Percentiles rank a stretch among this genome's conserved stretches.
These are phyloP conservation scores for Adansonia digitata DNA, from an alignment of 345 rosid species.

Conservation along the genomic window DNA sequence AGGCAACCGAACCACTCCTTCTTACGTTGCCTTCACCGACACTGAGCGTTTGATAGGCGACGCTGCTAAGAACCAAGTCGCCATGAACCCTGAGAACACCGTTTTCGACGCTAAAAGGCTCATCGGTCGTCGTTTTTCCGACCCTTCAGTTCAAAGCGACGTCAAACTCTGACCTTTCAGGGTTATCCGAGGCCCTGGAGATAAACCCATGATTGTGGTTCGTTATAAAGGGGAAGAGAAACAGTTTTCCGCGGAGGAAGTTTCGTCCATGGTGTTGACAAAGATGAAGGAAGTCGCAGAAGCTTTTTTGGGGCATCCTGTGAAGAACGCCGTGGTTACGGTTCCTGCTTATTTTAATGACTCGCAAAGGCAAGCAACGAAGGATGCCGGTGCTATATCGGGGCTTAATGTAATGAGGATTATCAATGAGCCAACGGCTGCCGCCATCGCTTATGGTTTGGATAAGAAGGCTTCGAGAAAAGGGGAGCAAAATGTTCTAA, in stretches of 20 bases:
- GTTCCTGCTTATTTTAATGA: too few species aligned
- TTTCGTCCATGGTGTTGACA: slow-evolving; percentile 19
- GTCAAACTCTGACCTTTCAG: slow-evolving; percentile 26
- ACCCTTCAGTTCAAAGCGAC: slow-evolving; percentile 24
- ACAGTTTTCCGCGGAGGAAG: slow-evolving; percentile 15
- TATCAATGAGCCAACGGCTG: too few species aligned
- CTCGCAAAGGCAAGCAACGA: too few species aligned
- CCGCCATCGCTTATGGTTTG: slow-evolving; percentile 23
- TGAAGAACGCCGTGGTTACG: slow-evolving; percentile 26
- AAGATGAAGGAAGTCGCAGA: slow-evolving; percentile 20
- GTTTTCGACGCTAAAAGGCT: slow-evolving; percentile 27
- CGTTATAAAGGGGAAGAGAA: slow-evolving; percentile 23
- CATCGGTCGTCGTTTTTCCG: slow-evolving; percentile 26
- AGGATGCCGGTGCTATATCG: slow-evolving; percentile 19
- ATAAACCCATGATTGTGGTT: slow-evolving; percentile 23
- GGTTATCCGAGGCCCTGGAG: slow-evolving; percentile 18
- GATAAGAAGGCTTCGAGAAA: slow-evolving; percentile 20
- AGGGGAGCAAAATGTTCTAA: slow-evolving; percentile 24
- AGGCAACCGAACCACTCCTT: slow-evolving; percentile 33
- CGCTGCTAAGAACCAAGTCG: slow-evolving; percentile 32
- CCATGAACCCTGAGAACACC: slow-evolving; percentile 30
- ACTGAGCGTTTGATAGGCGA: too few species aligned
- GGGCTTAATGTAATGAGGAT: too few species aligned
- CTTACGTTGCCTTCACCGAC: slow-evolving; percentile 35
- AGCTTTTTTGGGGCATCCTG: slow-evolving; percentile 11